These are phyloP conservation scores for Raphanus raphanistrum DNA, from an alignment of 345 rosid species.

Conservation along the genomic window DNA sequence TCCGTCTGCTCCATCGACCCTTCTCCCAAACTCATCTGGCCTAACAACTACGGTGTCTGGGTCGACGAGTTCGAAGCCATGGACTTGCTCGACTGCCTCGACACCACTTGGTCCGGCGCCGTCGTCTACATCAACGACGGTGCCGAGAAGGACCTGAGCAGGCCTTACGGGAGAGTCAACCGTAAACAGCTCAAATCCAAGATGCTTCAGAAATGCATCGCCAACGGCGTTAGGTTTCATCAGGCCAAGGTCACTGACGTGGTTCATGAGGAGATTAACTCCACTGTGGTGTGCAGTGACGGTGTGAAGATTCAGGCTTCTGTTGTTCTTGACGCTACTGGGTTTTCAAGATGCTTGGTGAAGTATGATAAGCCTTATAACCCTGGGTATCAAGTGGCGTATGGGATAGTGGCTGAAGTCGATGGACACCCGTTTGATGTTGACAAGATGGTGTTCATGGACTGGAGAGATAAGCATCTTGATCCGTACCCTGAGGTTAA, in stretches of 20 bases:
- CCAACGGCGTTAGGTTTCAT: conserved; percentile 83
- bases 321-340: conserved; percentile 93
- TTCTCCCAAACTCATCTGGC: conserved; percentile 89
- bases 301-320: conserved; percentile 84
- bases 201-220: conserved; percentile 85
- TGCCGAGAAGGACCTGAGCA: conserved; percentile 56
- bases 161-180: conserved; percentile 97
- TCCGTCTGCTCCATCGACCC: conserved; percentile 92
- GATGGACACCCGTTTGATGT: conserved; percentile 93
- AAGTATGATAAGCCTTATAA: conserved; percentile 94
- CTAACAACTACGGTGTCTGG: conserved; percentile 98
- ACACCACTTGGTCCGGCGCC: conserved; percentile 95
- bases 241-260: conserved; percentile 89
- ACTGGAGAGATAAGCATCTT: conserved; percentile 94
- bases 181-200: conserved; percentile 89
- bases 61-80: conserved; percentile 97
- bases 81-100: conserved; percentile 96
- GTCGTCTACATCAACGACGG: conserved; percentile 67
- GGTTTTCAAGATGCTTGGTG: conserved; percentile 92
- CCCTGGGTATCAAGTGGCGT: conserved; percentile 96
- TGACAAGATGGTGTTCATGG: conserved; percentile 96
- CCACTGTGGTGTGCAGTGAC: conserved; percentile 75
- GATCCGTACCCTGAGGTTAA: conserved; percentile 45
- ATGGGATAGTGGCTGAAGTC: conserved; percentile 91
- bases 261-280: conserved; percentile 79